Evolutionary conservation across 2,329 filamentous ascomycete species (phyloP), one percentile per base, ranked within the genome.

Genomic region (Ascochyta koolunga): DNA sequence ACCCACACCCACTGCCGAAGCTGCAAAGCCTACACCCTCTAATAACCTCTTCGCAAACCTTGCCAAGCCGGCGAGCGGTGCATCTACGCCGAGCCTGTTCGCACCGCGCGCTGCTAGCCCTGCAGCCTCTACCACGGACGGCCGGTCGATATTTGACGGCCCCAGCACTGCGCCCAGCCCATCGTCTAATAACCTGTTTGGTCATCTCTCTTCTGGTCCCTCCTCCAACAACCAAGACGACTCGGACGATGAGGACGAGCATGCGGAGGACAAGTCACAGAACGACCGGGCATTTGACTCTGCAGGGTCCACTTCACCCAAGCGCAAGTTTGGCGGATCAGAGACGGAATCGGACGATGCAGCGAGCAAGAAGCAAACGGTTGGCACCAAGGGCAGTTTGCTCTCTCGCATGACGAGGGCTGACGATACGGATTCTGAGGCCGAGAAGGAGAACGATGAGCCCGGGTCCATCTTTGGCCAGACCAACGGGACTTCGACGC

Each of bases 211-310:
- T 8, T 69, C 69, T n/a, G 68, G 60, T 11, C 50, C 65, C 15
- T 71, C 70, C 11, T 71, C 70, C 1, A 64, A 64, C 44, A 58
- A 69, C 35, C 67, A 74, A 24, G 65, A 69, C 7, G 68, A 73
- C 38, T 62, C 64, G 2, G 66, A 67, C 15, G 68, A 68, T n/a
- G 63, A 50, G 3, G 52, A 59, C 2, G 56, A 65, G 18, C 60
- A 54, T 43, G 45, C 42, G 21, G 59, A 63, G 8, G 60, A 56
- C 37, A 39, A 47, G 27, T 48, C 50, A 22, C 40, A 57, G 19
- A 46, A 53, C 9, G 55, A 51, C 5, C 52, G 59, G n/a, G 24
- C 54, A 7, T 45, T 50, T 22, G 58, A 55, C 15, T 64, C 60
- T 10, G 49, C 43, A n/a, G 60, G 54, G 15, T 54, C 65, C 9